A percentile compares a stretch with the other conserved stretches of the same genome.
phyloP scores from a whole-genome alignment of 345 rosid species.

The Corchorus olitorius region DNA sequence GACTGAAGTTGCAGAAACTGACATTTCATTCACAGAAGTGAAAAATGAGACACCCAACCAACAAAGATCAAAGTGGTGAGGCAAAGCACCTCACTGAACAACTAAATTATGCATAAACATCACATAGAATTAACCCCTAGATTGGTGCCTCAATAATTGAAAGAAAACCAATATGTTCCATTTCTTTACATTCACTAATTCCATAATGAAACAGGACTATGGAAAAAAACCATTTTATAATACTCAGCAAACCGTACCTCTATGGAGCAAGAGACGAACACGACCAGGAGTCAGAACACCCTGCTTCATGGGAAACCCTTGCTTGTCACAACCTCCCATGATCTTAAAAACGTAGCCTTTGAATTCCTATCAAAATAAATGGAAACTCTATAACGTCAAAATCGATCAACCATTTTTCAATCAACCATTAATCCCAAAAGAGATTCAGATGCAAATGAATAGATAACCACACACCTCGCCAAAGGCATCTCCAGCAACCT shows the following conservation, averaged over 20 bases:
- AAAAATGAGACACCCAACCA: not conserved
- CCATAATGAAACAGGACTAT: not conserved
- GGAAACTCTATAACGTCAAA: not conserved
- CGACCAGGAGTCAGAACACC: conserved; percentile 67
- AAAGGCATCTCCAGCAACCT: conserved; percentile 76
- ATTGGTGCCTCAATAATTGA: not conserved
- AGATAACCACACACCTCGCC: conserved; percentile 52
- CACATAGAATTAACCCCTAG: not conserved
- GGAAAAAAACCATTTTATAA: not conserved
- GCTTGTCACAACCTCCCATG: conserved; percentile 70
- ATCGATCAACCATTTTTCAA: not conserved
- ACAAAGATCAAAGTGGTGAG: not conserved
- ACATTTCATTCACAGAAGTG: not conserved
- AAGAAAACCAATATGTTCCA: not conserved
- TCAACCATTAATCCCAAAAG: not conserved
- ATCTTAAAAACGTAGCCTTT: conserved; percentile 67
- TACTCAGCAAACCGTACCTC: conserved; percentile 38
- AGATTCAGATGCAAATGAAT: not conserved
- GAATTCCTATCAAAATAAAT: conserved; percentile 46
- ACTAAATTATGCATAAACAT: not conserved
- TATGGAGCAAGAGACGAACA: conserved; percentile 64
- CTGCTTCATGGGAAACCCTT: conserved; percentile 75
- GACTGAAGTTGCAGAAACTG: not conserved
- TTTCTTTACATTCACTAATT: not conserved
- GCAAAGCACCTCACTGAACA: not conserved